These are phyloP conservation scores for Nephelium lappaceum DNA, from an alignment of 345 rosid species.

Conservation along the genomic window DNA sequence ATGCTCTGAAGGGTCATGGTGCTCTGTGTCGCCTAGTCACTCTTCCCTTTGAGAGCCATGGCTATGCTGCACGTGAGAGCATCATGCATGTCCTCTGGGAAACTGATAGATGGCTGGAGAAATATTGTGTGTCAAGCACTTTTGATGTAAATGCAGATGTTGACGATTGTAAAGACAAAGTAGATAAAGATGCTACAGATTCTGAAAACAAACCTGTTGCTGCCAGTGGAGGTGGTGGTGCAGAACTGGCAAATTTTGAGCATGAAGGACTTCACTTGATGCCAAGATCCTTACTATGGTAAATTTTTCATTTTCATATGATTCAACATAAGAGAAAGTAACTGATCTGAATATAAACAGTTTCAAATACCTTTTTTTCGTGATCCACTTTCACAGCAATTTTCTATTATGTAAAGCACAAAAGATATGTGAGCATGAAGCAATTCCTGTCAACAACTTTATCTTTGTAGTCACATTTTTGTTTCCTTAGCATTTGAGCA, in stretches of 20 bases:
- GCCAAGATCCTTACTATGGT: conserved; percentile 67
- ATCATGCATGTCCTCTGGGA: conserved; percentile 99
- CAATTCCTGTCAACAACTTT: not conserved
- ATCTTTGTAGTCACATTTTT: not conserved
- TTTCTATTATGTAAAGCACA: not conserved
- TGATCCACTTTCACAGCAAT: not conserved
- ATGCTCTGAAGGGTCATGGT: conserved; percentile 96
- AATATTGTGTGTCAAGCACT: conserved; percentile 67
- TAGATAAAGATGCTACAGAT: conserved; percentile 37
- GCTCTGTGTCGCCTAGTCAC: conserved; percentile 85
- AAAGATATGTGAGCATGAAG: not conserved
- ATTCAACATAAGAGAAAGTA: not conserved
- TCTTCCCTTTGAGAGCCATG: conserved; percentile 98
- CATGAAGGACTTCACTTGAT: conserved; percentile 30
- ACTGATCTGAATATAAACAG: not conserved
- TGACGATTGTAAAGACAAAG: conserved; percentile 36
- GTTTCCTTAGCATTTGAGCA: not conserved
- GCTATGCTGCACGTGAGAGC: conserved; percentile 92
- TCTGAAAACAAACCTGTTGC: conserved; percentile 48
- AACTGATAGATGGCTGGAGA: conserved; percentile 94
- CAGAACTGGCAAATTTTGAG: conserved; percentile 51
- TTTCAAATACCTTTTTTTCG: not conserved
- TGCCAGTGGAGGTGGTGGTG: conserved; percentile 62
- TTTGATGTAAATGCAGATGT: conserved; percentile 50
- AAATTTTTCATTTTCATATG: conserved; percentile 13